Percentiles rank a stretch among this genome's conserved stretches.
These are phyloP conservation scores for Oryza glaberrima DNA, from an alignment of 176 grass and related monocot species.

Conservation along the genomic window DNA sequence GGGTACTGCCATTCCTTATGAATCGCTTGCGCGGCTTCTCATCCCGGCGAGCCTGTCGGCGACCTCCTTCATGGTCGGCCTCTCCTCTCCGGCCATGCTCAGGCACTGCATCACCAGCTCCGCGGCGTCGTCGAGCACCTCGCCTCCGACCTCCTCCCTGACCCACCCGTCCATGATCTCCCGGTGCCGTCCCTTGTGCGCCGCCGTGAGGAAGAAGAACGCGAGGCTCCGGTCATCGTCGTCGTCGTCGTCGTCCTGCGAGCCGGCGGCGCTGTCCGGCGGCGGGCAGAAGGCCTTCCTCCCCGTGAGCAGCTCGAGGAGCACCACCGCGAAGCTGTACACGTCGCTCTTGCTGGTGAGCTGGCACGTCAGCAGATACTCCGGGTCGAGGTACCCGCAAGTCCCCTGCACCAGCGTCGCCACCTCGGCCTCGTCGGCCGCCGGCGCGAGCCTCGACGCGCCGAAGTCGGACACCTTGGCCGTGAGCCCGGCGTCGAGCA, in stretches of 20 bases:
- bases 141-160: constrained; percentile 3
- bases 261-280: not conserved
- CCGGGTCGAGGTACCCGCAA: constrained; percentile 61
- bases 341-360: constrained; percentile 60
- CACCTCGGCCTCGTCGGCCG: constrained; percentile 35
- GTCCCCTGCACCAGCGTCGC: constrained; percentile 56
- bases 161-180: constrained; percentile 41
- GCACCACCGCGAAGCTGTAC: constrained; percentile 56
- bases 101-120: constrained; percentile 44
- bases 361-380: constrained; percentile 49
- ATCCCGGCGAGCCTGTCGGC: constrained; percentile 38
- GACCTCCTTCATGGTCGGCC: constrained; percentile 57
- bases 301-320: constrained; percentile 59
- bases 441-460: constrained; percentile 40
- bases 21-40: not conserved
- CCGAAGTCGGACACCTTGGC: constrained; percentile 67
- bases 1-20: no score
- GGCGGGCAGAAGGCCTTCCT: constrained; percentile 42
- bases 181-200: not conserved
- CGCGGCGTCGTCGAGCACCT: constrained; percentile 12
- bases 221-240: constrained; percentile 43
- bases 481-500: constrained; percentile 45
- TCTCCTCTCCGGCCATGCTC: constrained; percentile 36
- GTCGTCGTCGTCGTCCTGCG: not conserved
- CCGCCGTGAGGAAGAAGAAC: constrained; percentile 27